Base-by-base conservation (phyloP, 2,329 filamentous ascomycete genomes). In the Colletotrichum zoysiae region DNA sequence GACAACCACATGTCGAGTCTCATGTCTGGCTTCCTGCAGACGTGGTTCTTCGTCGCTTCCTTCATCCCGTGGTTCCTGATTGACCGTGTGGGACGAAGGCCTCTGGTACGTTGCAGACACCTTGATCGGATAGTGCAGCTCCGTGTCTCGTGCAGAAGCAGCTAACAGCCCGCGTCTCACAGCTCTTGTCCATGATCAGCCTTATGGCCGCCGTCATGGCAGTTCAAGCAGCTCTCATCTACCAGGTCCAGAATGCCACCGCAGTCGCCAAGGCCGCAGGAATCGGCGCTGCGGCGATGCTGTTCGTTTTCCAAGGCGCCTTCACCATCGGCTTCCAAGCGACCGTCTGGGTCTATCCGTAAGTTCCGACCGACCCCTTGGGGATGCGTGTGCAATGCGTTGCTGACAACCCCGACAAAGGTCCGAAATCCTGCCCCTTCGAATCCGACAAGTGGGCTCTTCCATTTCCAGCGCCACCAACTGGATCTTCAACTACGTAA, bases 1-100 rank as follows among this genome's bases (percentile, higher is more conserved):
- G 76, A 76, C 23, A 75, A 80, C 1, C 80, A 83, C 55, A 82
- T 86, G 76, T 83, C 86, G 4, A 79, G 85, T 4, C 79, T 88
- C 44, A 85, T 89, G 77, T 85, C 85, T n/a, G 86, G 86, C 44
- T 84, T 87, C 73, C 79, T 87, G 16, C 84, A 87, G 76, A 86
- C 85, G 0, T 85, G 81, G 81, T 82, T 81, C 67, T 83, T 83
- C 66, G 38, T 80, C 14, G 81, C 81, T 1, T 82, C 79, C 9
- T 81, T 79, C 38, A 83, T 86, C 55, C 85, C 84, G 1, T 86
- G 83, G 81, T 82, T 85, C 74, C 76, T 86, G 55, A 85, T 86
- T 63, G 79, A 85, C 70, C 82, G 82, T 64, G 80, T 86, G 26
- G 85, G 85, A 40, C 81, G 85, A 53, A 79, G 83, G 11, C 69